A percentile compares a stretch with the other conserved stretches of the same genome.
phyloP scores from a whole-genome alignment of 768 basidiomycete species.

The Boletus subparvulus region DNA sequence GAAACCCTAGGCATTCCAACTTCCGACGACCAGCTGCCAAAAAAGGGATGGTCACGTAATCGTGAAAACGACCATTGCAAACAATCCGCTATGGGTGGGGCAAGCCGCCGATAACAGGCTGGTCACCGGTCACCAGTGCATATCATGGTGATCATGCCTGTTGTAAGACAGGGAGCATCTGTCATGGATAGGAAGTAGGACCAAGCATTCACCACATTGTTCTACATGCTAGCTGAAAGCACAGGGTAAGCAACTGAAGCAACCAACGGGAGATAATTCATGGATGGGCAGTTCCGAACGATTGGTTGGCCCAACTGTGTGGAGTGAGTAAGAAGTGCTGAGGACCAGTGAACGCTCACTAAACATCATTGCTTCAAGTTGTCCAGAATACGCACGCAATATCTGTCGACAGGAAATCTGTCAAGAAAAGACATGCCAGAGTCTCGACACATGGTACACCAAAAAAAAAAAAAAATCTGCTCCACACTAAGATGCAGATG shows the following conservation, averaged over 20 bases:
- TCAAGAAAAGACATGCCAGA: too few species aligned
- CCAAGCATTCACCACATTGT: conserved; percentile 67
- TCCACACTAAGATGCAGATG: too few species aligned
- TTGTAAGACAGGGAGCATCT: conserved; percentile 64
- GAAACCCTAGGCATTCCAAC: too few species aligned
- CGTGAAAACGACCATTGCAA: too few species aligned
- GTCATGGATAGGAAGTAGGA: conserved; percentile 70
- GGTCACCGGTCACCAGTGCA: conserved; percentile 26
- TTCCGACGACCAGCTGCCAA: too few species aligned
- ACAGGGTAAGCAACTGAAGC: neutral
- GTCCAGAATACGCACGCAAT: conserved; percentile 58
- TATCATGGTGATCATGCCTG: conserved; percentile 70
- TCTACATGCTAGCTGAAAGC: conserved; percentile 53
- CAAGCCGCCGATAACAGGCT: too few species aligned
- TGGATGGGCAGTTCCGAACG: conserved; percentile 57
- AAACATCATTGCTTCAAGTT: conserved; percentile 62
- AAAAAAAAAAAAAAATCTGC: too few species aligned
- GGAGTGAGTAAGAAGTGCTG: conserved; percentile 1
- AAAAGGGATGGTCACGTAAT: too few species aligned
- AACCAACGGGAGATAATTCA: conserved; percentile 50
- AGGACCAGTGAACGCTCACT: conserved; percentile 20
- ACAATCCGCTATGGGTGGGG: too few species aligned
- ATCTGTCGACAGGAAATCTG: too few species aligned
- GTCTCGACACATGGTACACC: too few species aligned
- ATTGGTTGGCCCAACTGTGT: conserved; percentile 73